phyloP scores from a whole-genome alignment of 805 yeast genomes.

The Metschnikowia henanensis region DNA sequence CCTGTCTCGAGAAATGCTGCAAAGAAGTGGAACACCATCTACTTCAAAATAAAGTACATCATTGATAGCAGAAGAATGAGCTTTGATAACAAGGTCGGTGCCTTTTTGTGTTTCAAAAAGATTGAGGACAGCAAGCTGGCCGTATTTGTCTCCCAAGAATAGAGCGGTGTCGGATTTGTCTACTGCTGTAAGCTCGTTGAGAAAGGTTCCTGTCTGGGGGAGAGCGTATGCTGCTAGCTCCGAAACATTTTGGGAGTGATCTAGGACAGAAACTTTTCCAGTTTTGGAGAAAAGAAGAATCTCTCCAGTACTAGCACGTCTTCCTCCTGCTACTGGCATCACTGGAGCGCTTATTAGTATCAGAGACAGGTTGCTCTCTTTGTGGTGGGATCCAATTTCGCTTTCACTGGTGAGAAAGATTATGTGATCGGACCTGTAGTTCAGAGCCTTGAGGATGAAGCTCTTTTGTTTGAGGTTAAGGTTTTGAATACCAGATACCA shows the following conservation, averaged over 20 bases:
- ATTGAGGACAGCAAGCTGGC: slow-evolving; percentile 35
- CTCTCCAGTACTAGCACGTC: slow-evolving; percentile 6
- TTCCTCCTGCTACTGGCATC: slow-evolving; percentile 8
- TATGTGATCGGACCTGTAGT: slow-evolving; percentile 1
- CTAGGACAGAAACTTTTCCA: slow-evolving; percentile 20
- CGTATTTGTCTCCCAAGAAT: slow-evolving; percentile 51
- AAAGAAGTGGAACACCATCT: slow-evolving; percentile 30
- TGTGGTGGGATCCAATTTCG: background rate
- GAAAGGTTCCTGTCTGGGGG: slow-evolving; percentile 16
- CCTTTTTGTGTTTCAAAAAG: slow-evolving; percentile 12
- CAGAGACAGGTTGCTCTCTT: background rate
- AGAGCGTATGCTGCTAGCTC: background rate
- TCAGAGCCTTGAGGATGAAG: slow-evolving; percentile 1
- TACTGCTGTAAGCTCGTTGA: slow-evolving; percentile 42
- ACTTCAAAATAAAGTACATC: slow-evolving; percentile 40
- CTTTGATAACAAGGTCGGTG: slow-evolving; percentile 34
- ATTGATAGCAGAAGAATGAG: slow-evolving; percentile 54
- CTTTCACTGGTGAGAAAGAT: slow-evolving; percentile 5
- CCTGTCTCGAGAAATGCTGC: slow-evolving; percentile 58
- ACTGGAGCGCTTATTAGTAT: slow-evolving; percentile 1
- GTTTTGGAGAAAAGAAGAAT: slow-evolving; percentile 22
- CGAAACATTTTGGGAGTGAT: background rate
- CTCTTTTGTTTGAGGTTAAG: background rate
- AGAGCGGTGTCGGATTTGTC: slow-evolving; percentile 34
- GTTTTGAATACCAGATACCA: background rate